phyloP scores from a whole-genome alignment of 2,329 filamentous ascomycete species.

The Colletotrichum sp. region DNA sequence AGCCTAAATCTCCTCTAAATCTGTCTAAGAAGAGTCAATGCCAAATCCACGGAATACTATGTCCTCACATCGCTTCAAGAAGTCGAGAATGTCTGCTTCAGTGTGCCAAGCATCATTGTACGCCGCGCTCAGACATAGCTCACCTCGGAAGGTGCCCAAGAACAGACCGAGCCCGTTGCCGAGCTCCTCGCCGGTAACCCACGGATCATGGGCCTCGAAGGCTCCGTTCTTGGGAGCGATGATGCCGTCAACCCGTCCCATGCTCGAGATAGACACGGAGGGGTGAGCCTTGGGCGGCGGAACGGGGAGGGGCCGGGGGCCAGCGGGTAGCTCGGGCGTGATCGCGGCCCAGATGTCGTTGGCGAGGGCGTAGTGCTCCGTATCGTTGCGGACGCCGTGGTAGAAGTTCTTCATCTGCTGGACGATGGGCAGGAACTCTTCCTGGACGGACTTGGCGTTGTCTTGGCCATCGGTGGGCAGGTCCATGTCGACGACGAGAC shows the following conservation, averaged over 20 bases:
- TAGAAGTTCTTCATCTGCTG: slow-evolving; percentile 32
- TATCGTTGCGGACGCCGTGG: slow-evolving; percentile 30
- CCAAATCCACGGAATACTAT: not conserved
- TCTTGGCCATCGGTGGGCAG: not conserved
- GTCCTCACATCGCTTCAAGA: slow-evolving; percentile 25
- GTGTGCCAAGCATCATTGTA: slow-evolving; percentile 50
- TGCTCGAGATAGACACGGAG: slow-evolving; percentile 36
- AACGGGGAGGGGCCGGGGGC: slow-evolving; percentile 18
- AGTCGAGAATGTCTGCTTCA: slow-evolving; percentile 17
- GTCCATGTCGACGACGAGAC: slow-evolving; percentile 29
- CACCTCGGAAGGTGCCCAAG: slow-evolving; percentile 39
- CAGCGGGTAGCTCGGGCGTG: slow-evolving; percentile 16
- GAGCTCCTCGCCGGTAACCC: slow-evolving; percentile 51
- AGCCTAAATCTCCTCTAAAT: not conserved
- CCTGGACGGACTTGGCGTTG: not conserved
- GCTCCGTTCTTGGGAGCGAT: slow-evolving; percentile 29
- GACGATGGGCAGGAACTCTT: slow-evolving; percentile 29
- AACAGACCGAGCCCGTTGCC: slow-evolving; percentile 43
- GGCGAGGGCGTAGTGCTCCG: slow-evolving; percentile 30
- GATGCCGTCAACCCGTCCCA: slow-evolving; percentile 38
- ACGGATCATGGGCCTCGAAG: slow-evolving; percentile 37
- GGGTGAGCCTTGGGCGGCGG: slow-evolving; percentile 29
- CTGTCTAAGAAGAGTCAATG: not conserved
- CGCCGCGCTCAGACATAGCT: slow-evolving; percentile 41
- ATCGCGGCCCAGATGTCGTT: slow-evolving; percentile 25